Base-by-base conservation (phyloP, 2,329 filamentous ascomycete species). In the Fusarium multiceps region DNA sequence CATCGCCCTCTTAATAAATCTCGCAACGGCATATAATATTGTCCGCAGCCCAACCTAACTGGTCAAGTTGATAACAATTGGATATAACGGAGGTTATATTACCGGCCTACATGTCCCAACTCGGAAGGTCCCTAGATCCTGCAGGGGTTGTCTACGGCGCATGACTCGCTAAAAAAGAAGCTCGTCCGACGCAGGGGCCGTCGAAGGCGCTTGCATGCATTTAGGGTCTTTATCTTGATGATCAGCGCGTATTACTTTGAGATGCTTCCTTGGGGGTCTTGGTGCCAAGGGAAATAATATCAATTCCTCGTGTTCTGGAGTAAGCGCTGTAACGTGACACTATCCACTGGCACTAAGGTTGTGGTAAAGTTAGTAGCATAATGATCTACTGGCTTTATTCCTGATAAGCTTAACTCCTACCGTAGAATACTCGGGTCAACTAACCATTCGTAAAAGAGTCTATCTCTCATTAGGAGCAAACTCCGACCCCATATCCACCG, bases 321-420 rank as follows among this genome's bases (percentile, higher is more conserved):
- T 30, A 7, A 30, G 28, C 18, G 25, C 9, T 53, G 49, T 9
- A 53, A 53, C 23, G 32, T 53, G 21, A 21, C 34, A 41, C 32
- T 42, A 4, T 16, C 12, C 4, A 41, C 7, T 6, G 25, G 6
- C n/a, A 10, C 7, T 41, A 10, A 13, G 2, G 9, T 20, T 20
- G 6, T 12, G 18, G 34, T 7, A 16, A 11, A 21, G 18, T 12
- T 27, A 25, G 10, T 18, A 23, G 3, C 14, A 48, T 41, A 18
- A 37, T 1, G 41, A 48, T 34, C 23, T 42, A 25, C 28, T 14
- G 25, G 21, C 20, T 28, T 43, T 55, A 60, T 25, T 21, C 16
- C 18, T 41, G 55, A 55, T 66, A 66, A 66, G 47, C 62, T 66
- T 66, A 66, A 59, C 28, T 34, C 9, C 34, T 12, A n/a, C 34